Evolutionary conservation across 1,284 basidiomycete species (phyloP), one percentile per base, ranked within the genome.

Genomic region (Cryptococcus sp.): DNA sequence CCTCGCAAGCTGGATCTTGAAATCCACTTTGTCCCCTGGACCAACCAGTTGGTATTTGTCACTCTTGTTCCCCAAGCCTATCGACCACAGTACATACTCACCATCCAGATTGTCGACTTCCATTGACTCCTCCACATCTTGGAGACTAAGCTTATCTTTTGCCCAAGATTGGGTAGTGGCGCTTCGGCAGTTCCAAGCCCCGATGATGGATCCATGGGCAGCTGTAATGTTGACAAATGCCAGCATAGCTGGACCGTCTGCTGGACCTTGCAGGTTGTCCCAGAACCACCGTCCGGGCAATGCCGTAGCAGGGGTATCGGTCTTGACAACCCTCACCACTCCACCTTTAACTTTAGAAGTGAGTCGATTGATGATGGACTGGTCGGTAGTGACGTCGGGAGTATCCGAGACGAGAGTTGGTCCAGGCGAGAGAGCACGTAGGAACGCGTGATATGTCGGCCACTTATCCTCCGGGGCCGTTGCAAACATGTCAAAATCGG

Each of bases 401-500:
- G 59, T 61, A 45, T 71, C 69, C 16, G 64, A 62, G 7, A 71
- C 47, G 2, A 71, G 48, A 11, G 62, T 46, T 10, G 67, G 67
- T 10, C 69, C 69, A 1, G 66, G 62, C 23, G 54, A 55, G 36
- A 69, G 25, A 2, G 55, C 54, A 10, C 69, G 55, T 10, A 71
- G 56, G 2, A 69, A 48, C 2, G 63, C 69, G 31, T 71, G 67
- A 16, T 63, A 59, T 3, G 47, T 40, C 2, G 66, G 64, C 40
- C 49, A 50, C 25, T 48, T 50, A 18, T 43, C 36, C n/a, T 16
- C 40, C 21, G 56, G 52, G 5, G 48, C 40, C 0, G 64, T 59
- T 39, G 65, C 62, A 52, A 68, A 68, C 69, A 71, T 68, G 60
- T 71, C 69, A 31, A 60, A 64, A 50, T 71, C 67, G 3, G 59